Evolutionary conservation across 2,329 filamentous ascomycete species (phyloP).

Genomic region (Orbilia javanica): DNA sequence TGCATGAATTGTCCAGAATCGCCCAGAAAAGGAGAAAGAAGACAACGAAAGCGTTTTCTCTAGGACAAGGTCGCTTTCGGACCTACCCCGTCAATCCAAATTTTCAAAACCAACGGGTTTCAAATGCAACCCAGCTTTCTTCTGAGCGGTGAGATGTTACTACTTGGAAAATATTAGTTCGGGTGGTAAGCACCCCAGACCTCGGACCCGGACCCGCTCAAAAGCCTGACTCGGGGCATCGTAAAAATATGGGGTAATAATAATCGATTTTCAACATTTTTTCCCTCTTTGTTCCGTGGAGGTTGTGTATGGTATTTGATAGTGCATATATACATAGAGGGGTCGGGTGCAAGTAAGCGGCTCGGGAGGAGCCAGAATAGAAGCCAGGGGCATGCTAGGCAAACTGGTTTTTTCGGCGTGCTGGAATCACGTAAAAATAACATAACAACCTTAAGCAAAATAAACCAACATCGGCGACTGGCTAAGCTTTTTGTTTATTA

Average conservation of each 20-base stretch:
- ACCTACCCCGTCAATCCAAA: constrained; percentile 5
- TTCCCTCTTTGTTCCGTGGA: background rate
- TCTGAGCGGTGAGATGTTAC: background rate
- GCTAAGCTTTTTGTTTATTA: background rate
- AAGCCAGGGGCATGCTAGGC: background rate
- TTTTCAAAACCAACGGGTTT: background rate
- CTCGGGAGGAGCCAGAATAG: background rate
- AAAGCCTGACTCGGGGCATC: constrained; percentile 3
- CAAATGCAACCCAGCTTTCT: background rate
- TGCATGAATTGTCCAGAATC: too few species aligned
- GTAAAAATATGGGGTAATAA: constrained; percentile 22
- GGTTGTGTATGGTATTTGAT: background rate
- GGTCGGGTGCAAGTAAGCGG: constrained; percentile 3
- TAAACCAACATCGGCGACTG: constrained; percentile 43
- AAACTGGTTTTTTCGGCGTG: constrained; percentile 21
- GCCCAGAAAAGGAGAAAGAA: too few species aligned
- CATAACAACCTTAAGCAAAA: constrained; percentile 39
- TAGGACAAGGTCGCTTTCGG: too few species aligned
- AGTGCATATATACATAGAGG: too few species aligned
- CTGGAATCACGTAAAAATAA: constrained; percentile 57
- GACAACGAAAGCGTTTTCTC: too few species aligned
- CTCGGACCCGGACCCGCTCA: constrained; percentile 4
- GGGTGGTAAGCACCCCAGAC: background rate
- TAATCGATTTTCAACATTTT: background rate
- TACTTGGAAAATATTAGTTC: constrained; percentile 1